Base-by-base conservation (phyloP, 371 early-diverging fungal species). In the Mucor ambiguus region DNA sequence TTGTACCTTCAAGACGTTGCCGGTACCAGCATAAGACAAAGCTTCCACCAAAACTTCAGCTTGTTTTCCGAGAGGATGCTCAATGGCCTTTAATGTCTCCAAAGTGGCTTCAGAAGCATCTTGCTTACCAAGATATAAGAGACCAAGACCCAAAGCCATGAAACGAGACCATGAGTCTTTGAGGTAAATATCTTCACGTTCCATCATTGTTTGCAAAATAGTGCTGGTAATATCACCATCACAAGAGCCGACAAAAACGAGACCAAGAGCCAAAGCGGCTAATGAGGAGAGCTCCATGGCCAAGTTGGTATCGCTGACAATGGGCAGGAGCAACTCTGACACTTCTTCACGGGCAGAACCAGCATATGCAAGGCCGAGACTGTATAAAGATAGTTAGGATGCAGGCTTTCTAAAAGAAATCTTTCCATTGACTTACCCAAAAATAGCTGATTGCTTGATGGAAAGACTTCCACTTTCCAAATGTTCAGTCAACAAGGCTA, bases 1-100 rank as follows among this genome's bases (percentile, higher is more conserved):
- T 77, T 98, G 98, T 11, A 98, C 87, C 79, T 94, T 96, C 58
- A 98, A 84, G 10, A 98, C 98, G 76, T 98, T 96, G 35, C 99
- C 99, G 12, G 97, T 71, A 81, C 98, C 98, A 33, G 97, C 93
- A 75, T 92, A 97, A 8, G 98, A 91, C 70, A 93, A 89, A 41
- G 89, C 89, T 76, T 96, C 94, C 44, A 96, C 93, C 69, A 98
- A 75, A 3, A 96, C 93, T 54, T 87, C 87, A 22, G 93, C 91
- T 72, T 94, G 91, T 81, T 93, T 91, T 71, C 94, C 93, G 57
- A 97, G 83, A 28, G 97, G 94, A 77, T 94, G 91, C 54, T 93
- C 94, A 71, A 98, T 93, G 12, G 92, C 95, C 80, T 96, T 95
- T 62, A 98, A 84, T 1, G 97, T 96, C 77, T 97, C 98, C 29